Percentiles rank a stretch among this genome's conserved stretches.
These are phyloP conservation scores for Amanita pallidorosea DNA, from an alignment of 768 basidiomycete species.

Conservation along the genomic window DNA sequence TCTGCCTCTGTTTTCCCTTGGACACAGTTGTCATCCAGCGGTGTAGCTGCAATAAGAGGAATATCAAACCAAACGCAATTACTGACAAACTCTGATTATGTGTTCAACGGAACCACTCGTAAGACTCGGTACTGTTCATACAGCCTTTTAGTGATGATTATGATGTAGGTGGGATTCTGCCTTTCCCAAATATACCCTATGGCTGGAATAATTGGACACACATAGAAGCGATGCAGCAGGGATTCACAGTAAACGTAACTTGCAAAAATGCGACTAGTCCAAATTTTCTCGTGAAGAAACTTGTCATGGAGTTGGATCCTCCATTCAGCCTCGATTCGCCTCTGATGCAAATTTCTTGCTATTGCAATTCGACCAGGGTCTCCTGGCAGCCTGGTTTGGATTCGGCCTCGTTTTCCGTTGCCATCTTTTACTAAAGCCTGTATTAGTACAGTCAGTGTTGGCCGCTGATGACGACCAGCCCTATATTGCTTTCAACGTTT, in stretches of 20 bases:
- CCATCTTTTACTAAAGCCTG: too few species aligned
- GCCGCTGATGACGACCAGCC: too few species aligned
- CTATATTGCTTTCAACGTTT: too few species aligned
- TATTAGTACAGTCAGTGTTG: too few species aligned
- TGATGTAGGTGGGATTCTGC: neutral
- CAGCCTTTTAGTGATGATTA: neutral
- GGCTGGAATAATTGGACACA: neutral
- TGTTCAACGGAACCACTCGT: neutral
- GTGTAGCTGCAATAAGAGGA: neutral
- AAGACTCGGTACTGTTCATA: neutral
- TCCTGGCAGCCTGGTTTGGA: too few species aligned
- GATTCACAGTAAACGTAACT: neutral
- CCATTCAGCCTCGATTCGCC: too few species aligned
- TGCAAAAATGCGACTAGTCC: neutral
- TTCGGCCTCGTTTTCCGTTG: too few species aligned
- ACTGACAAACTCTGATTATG: neutral
- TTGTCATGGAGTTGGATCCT: too few species aligned
- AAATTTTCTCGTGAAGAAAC: too few species aligned
- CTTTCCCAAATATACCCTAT: neutral
- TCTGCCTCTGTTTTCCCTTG: too few species aligned
- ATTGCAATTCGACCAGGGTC: too few species aligned
- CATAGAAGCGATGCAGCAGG: neutral
- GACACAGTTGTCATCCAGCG: neutral
- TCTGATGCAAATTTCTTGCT: too few species aligned
- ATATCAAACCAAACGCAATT: neutral